Evolutionary conservation across 495 filamentous ascomycete genomes (phyloP).

Genomic region (Penicilliopsis zonata): DNA sequence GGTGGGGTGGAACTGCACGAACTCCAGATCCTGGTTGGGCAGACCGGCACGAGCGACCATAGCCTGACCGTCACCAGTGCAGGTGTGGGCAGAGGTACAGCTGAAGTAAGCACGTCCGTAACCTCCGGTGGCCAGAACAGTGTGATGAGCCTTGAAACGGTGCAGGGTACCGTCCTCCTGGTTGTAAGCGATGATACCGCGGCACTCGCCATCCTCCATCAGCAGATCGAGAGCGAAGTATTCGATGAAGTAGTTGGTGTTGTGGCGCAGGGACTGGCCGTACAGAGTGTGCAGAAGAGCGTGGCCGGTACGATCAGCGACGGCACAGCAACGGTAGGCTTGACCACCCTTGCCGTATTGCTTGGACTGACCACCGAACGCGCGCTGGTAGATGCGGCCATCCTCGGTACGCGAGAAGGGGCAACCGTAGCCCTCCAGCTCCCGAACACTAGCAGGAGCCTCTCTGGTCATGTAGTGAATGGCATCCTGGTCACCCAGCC

Average conservation of each 20-base stretch:
- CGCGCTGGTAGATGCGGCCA: slow-evolving; percentile 95
- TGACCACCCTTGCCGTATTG: slow-evolving; percentile 93
- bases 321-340: slow-evolving; percentile 91
- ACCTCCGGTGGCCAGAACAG: slow-evolving; percentile 88
- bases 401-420: slow-evolving; percentile 97
- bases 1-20: slow-evolving; percentile 98
- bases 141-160: slow-evolving; percentile 90
- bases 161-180: slow-evolving; percentile 97
- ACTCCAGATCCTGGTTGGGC: slow-evolving; percentile 97
- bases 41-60: slow-evolving; percentile 97
- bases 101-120: slow-evolving; percentile 97
- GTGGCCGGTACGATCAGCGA: slow-evolving; percentile 91
- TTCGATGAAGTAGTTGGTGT: slow-evolving; percentile 99
- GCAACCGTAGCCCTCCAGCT: slow-evolving; percentile 95
- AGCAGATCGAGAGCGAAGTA: slow-evolving; percentile 93
- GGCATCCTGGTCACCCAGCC: slow-evolving; percentile 96
- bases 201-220: slow-evolving; percentile 93
- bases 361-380: slow-evolving; percentile 93
- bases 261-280: slow-evolving; percentile 91
- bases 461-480: slow-evolving; percentile 99
- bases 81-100: slow-evolving; percentile 95
- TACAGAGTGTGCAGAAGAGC: slow-evolving; percentile 96
- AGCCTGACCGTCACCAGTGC: slow-evolving; percentile 96
- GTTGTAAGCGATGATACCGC: slow-evolving; percentile 92
- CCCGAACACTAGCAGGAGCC: slow-evolving; percentile 81